phyloP scores from a whole-genome alignment of 768 basidiomycete species.

The Lyophyllum atratum region DNA sequence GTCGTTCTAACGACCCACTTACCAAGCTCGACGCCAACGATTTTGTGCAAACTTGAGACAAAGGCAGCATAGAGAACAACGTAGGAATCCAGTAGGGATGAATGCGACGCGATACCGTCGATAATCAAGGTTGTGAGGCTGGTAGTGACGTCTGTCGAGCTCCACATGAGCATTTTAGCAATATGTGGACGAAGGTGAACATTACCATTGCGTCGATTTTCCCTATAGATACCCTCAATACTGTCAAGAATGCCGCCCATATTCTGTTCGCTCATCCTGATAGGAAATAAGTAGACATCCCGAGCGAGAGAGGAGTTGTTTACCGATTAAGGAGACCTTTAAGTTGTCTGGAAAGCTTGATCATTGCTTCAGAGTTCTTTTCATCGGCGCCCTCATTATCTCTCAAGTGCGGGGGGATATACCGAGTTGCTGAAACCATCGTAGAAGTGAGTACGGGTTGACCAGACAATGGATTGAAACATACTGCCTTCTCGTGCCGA shows the following conservation, averaged over 20 bases:
- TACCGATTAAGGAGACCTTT: slow-evolving; percentile 91
- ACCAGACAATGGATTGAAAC: not conserved
- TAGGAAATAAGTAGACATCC: not conserved
- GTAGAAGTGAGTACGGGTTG: not conserved
- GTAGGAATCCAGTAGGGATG: slow-evolving; percentile 84
- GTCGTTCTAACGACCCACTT: slow-evolving; percentile 21
- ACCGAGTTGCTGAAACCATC: slow-evolving; percentile 40
- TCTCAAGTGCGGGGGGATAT: slow-evolving; percentile 84
- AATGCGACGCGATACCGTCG: slow-evolving; percentile 76
- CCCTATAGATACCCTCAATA: slow-evolving; percentile 77
- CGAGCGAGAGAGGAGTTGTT: slow-evolving; percentile 3
- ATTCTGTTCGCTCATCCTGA: slow-evolving; percentile 89
- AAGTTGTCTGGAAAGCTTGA: slow-evolving; percentile 71
- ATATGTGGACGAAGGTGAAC: slow-evolving; percentile 9
- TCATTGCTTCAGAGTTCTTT: slow-evolving; percentile 36
- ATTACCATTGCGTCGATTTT: slow-evolving; percentile 75
- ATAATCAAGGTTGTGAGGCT: slow-evolving; percentile 77
- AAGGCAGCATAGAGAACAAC: slow-evolving; percentile 88
- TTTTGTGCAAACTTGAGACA: slow-evolving; percentile 76
- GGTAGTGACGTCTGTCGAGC: slow-evolving; percentile 72
- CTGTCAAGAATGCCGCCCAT: slow-evolving; percentile 72
- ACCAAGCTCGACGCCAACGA: slow-evolving; percentile 91
- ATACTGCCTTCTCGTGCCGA: slow-evolving; percentile 2
- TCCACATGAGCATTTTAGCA: not conserved
- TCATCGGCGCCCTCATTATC: slow-evolving; percentile 29